Evolutionary conservation across 1,139 yeast genomes (phyloP).

Genomic region (Barnettozyma hawaiiensis): DNA sequence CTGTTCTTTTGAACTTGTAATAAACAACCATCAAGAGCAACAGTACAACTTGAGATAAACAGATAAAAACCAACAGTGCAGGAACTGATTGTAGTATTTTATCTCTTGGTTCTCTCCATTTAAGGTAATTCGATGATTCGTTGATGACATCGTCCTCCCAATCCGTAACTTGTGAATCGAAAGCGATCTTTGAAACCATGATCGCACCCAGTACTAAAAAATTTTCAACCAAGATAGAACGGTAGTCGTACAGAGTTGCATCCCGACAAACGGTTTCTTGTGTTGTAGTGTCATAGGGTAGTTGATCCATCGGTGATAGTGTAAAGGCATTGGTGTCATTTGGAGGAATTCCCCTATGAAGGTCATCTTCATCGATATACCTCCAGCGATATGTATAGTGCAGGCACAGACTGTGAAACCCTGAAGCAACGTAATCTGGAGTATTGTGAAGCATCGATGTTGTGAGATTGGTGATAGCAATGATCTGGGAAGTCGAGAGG

Average conservation of each 20-base stretch:
- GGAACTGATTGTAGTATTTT: not conserved
- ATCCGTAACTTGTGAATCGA: constrained; percentile 12
- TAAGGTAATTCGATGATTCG: not conserved
- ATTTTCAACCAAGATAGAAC: constrained; percentile 26
- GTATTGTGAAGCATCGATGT: constrained; percentile 42
- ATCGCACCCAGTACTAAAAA: constrained; percentile 18
- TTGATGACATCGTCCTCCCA: not conserved
- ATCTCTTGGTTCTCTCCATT: constrained; percentile 6
- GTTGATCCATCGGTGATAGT: constrained; percentile 5
- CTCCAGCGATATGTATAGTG: constrained; percentile 27
- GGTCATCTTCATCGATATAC: constrained; percentile 2
- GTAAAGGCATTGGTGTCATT: constrained; percentile 1
- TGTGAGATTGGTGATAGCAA: constrained; percentile 42
- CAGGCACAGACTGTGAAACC: constrained; percentile 42
- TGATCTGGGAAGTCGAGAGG: constrained; percentile 47
- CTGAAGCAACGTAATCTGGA: constrained; percentile 44
- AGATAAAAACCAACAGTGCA: not conserved
- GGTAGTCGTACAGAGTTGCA: constrained; percentile 38
- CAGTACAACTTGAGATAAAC: not conserved
- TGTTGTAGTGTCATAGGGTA: not conserved
- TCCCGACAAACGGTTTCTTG: not conserved
- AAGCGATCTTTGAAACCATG: not conserved
- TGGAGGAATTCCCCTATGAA: not conserved
- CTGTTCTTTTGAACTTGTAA: not conserved
- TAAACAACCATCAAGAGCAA: not conserved